Percentiles rank a stretch among this genome's conserved stretches.
Conservation (phyloP, 768 basidiomycete genomes). For the Suillus subalutaceus region DNA sequence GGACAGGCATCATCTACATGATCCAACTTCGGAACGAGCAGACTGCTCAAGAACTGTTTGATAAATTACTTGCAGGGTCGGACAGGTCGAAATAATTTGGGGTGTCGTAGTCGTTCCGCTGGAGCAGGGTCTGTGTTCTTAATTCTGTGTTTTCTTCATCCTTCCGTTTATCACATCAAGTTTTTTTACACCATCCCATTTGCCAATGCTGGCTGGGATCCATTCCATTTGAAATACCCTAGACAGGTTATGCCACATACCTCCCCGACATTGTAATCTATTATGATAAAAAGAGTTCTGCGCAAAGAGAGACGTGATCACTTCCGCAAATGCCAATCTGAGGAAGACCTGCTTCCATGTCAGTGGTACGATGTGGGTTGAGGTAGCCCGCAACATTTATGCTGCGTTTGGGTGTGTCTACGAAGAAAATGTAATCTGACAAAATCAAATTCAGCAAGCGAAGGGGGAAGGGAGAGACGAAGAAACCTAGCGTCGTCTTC, state of each 20-base stretch:
- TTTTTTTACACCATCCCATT: constrained; percentile 10
- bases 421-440: constrained; percentile 88
- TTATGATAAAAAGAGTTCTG: constrained; percentile 48
- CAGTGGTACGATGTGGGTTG: constrained; percentile 56
- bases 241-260: constrained; percentile 9
- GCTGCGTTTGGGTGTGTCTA: constrained; percentile 43
- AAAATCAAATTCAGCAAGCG: constrained; percentile 16
- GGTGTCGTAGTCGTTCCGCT: not conserved
- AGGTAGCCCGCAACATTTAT: constrained; percentile 57
- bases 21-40: constrained; percentile 91
- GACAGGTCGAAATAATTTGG: constrained; percentile 50
- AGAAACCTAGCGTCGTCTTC: constrained; percentile 74
- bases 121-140: not conserved
- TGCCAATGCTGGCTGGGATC: constrained; percentile 9
- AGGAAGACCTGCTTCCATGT: constrained; percentile 78
- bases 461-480: constrained; percentile 14
- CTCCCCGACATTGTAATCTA: constrained; percentile 14
- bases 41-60: constrained; percentile 82
- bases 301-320: constrained; percentile 84
- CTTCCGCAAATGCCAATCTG: constrained; percentile 76
- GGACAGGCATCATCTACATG: constrained; percentile 97
- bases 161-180: not conserved
- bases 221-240: constrained; percentile 13
- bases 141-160: not conserved
- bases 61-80: constrained; percentile 84